Conservation (phyloP, 345 rosid species). For the Erucastrum elatum region DNA sequence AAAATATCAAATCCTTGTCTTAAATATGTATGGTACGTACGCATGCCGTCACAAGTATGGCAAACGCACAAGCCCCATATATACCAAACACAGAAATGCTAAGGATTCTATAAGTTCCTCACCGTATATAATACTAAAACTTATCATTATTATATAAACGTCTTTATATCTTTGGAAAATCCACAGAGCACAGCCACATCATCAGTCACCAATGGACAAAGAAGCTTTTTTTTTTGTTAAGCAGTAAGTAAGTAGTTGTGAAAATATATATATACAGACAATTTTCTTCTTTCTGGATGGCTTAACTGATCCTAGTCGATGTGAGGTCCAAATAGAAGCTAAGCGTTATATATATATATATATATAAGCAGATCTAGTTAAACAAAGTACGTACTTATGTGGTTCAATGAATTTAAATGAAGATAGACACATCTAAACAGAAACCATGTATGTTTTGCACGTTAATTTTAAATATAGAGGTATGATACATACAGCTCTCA, state of each 20-base stretch:
- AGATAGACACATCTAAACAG: not conserved
- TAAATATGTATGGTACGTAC: slow-evolving; percentile 27
- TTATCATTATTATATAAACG: not conserved
- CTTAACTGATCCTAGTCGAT: slow-evolving; percentile 16
- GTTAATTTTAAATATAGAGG: not conserved
- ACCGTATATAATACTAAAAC: slow-evolving; percentile 10
- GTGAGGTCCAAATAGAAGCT: slow-evolving; percentile 16
- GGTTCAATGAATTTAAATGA: not conserved
- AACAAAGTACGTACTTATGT: not conserved
- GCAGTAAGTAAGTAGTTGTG: not conserved
- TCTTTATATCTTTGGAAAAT: slow-evolving; percentile 11
- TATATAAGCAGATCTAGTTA: not conserved
- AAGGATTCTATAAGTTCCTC: slow-evolving; percentile 19
- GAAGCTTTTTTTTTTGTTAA: slow-evolving; percentile 5
- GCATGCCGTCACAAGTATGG: slow-evolving; percentile 38
- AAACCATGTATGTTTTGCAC: not conserved
- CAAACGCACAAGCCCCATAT: slow-evolving; percentile 28
- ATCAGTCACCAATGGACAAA: slow-evolving; percentile 4
- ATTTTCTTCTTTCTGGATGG: slow-evolving; percentile 17
- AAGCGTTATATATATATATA: not conserved
- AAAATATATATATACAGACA: not conserved
- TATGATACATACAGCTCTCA: not conserved
- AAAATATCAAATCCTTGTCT: slow-evolving; percentile 11
- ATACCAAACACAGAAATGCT: slow-evolving; percentile 4
- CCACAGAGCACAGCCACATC: not conserved